Conservation (phyloP, 2,329 filamentous ascomycete genomes). For the Beauveria sp. region DNA sequence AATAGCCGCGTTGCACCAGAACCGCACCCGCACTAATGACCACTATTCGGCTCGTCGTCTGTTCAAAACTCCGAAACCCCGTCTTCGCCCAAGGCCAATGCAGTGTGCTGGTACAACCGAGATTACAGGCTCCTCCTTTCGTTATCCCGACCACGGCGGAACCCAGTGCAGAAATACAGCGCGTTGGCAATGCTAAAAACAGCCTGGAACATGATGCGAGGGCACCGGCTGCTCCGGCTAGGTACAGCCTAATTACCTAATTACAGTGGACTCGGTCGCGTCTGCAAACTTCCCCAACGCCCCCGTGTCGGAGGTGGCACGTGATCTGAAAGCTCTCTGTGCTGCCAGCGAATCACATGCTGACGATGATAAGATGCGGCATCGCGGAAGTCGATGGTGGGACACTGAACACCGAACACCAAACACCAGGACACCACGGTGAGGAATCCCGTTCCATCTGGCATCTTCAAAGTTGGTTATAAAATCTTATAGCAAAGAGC, state of each 20-base stretch:
- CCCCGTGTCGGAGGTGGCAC: neutral
- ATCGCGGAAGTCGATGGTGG: neutral
- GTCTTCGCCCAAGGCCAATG: neutral
- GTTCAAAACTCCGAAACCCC: neutral
- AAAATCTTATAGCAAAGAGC: too few relatives aligned
- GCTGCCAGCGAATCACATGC: slow-evolving; percentile 26
- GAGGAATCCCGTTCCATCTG: too few relatives aligned
- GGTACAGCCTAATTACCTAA: too few relatives aligned
- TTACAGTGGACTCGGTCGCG: neutral
- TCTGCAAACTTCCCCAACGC: neutral
- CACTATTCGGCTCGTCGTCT: neutral
- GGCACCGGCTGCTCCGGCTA: neutral
- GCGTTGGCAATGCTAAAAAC: too few relatives aligned
- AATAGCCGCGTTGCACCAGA: too few relatives aligned
- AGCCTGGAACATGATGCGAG: too few relatives aligned
- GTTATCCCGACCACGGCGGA: neutral
- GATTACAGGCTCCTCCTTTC: neutral
- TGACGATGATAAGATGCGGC: slow-evolving; percentile 1
- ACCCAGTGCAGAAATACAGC: neutral
- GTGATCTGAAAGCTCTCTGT: neutral
- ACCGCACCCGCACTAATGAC: too few relatives aligned
- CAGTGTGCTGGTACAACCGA: neutral
- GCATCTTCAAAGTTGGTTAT: too few relatives aligned
- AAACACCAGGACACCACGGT: too few relatives aligned
- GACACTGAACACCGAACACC: too few relatives aligned